Base-by-base conservation (phyloP, 306 rosid genomes). In the Luffa acutangula region DNA sequence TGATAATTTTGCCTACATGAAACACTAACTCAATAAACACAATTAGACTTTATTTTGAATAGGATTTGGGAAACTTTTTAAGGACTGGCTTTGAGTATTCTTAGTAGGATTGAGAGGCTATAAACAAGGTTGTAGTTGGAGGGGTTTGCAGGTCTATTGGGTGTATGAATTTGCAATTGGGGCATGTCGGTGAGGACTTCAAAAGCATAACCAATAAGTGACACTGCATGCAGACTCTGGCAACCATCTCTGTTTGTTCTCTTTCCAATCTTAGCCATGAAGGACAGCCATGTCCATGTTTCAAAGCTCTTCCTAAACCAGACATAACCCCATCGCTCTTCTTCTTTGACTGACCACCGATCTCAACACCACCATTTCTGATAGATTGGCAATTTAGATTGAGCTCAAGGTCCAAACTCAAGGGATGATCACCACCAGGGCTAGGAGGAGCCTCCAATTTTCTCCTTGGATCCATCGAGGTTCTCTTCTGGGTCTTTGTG, bases 131-230 rank as follows among this genome's bases (percentile, higher is more conserved):
- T 9, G 93, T 72, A 78, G 78, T 82, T 7, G 97, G 76, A 77
- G 91, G 87, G 78, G 66, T 60, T 80, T 88, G 92, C 45, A 52
- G 75, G 75, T 88, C 90, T 20, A 86, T 86, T 63, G 93, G 87
- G 86, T 93, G 90, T 88, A 91, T 84, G 87, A 90, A 91, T 89
- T 95, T 95, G 92, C 99, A 95, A 83, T 91, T 93, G 9, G 99
- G 99, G 69, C 99, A 95, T 31, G 94, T 58, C 54, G 97, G 99
- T 15, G 99, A 91, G 11, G 96, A 91, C 65, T 86, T 90, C 82
- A 93, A 93, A 3, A 95, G 85, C 97, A 95, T 93, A 2, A 95
- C 97, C 84, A 95, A 77, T 92, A 95, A 89, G 80, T 93, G 96
- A 77, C 99, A 95, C 37, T 73, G 78, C 91, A 82, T 85, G 91